Percentiles rank a stretch among this genome's conserved stretches.
These are phyloP conservation scores for Acmispon strigosus DNA, from an alignment of 306 rosid genomes.

Conservation along the genomic window DNA sequence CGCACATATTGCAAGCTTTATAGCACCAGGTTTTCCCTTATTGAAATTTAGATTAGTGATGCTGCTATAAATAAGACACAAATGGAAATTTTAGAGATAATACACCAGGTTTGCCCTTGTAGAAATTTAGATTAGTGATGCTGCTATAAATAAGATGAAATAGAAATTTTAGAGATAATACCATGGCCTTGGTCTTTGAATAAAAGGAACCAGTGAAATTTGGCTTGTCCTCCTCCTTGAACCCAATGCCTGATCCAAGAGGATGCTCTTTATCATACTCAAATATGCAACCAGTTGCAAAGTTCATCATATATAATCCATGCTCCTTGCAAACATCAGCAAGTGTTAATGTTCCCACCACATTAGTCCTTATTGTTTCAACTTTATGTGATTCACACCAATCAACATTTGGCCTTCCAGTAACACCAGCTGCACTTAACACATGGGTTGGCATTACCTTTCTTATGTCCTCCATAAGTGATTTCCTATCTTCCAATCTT, in stretches of 20 bases:
- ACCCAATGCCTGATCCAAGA: constrained; percentile 55
- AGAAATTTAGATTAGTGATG: background rate
- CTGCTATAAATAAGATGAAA: background rate
- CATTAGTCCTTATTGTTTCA: constrained; percentile 61
- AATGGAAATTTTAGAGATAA: too few species aligned
- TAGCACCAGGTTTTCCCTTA: too few species aligned
- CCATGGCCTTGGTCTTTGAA: constrained; percentile 75
- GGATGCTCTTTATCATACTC: constrained; percentile 58
- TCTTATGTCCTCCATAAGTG: constrained; percentile 49
- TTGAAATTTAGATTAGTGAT: too few species aligned
- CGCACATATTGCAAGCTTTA: too few species aligned
- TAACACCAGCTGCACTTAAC: constrained; percentile 64
- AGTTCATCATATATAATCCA: constrained; percentile 50
- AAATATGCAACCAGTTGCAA: constrained; percentile 76
- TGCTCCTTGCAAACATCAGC: constrained; percentile 65
- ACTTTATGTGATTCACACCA: constrained; percentile 69
- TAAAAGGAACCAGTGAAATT: constrained; percentile 63
- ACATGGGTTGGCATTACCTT: constrained; percentile 57
- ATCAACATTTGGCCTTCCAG: constrained; percentile 77
- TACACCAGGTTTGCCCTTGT: too few species aligned
- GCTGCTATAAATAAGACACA: too few species aligned
- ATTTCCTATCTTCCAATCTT: constrained; percentile 50
- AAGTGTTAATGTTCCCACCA: constrained; percentile 49
- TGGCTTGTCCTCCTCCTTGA: constrained; percentile 69
- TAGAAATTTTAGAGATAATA: constrained; percentile 15